Evolutionary conservation across 805 yeast species (phyloP), one percentile per base, ranked within the genome.

Genomic region (Tetrapisispora arboricola): DNA sequence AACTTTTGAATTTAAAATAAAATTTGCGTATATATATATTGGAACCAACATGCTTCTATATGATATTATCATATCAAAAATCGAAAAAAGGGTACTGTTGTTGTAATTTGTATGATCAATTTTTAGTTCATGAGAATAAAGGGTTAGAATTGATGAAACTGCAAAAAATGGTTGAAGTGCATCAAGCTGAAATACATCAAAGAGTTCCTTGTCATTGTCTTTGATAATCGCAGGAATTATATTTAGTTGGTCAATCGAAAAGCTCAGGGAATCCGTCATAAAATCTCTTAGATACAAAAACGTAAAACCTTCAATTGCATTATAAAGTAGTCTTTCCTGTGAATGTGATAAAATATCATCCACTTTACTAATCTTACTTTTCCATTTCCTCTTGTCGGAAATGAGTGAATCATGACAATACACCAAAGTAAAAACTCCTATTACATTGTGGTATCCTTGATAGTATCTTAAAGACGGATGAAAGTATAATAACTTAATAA

Each of bases 371-470:
- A 73, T 74, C 42, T 96, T 71, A 6, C 90, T 75, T 16, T 17
- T 15, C 17, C 90, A 68, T 58, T 92, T 97, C 10, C 10, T 10
- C 7, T 16, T 19, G 5, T 19, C 15, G 6, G 13, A 4, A n/a
- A 20, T 3, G 7, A 27, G 3, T 10, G 31, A 11, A 4, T 44
- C 46, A 9, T 43, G n/a, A 3, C 33, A 58, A 43, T 77, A 75
- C 1, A 80, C 73, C 15, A 80, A 55, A 4, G 83, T 62, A 6
- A 84, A 65, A 4, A 83, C 70, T 28, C 84, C 70, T 1, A 85
- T 87, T 17, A 92, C 67, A 52, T 92, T 97, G 60, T 90, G 97
- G 58, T 73, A 85, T 0, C 98, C 98, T 61, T 90, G 98, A 58
- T 87, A 90, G 60, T 90, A 90, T 44, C 75, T 67, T 32, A 88